These are phyloP conservation scores for Gynostemma pentaphyllum DNA, from an alignment of 306 rosid genomes.

Conservation along the genomic window DNA sequence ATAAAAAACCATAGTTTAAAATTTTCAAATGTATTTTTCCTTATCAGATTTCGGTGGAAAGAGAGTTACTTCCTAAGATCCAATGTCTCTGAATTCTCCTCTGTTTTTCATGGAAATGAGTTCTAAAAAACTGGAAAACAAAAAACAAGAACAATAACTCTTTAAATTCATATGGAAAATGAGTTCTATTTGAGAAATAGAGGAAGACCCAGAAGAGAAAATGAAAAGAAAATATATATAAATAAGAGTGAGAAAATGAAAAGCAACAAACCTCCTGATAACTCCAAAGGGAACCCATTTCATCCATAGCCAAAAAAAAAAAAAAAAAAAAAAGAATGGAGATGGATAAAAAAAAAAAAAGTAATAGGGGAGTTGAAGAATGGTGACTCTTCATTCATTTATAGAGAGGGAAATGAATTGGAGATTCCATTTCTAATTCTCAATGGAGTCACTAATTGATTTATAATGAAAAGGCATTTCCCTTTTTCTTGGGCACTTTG, in stretches of 20 bases:
- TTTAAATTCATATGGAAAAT: background rate
- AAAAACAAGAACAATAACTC: no score
- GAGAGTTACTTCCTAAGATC: background rate
- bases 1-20: background rate
- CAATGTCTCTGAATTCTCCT: background rate
- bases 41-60: no score
- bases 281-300: constrained; percentile 5
- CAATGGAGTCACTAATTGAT: background rate
- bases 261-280: constrained; percentile 10
- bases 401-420: no score
- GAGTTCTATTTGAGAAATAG: background rate
- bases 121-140: background rate
- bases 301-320: constrained; percentile 5
- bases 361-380: constrained; percentile 13
- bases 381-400: background rate
- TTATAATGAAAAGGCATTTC: background rate
- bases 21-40: background rate
- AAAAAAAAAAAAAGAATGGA: background rate
- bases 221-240: background rate
- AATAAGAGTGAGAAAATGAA: background rate
- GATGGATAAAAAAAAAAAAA: background rate
- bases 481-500: background rate
- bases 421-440: constrained; percentile 3
- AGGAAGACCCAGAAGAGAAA: constrained; percentile 1
- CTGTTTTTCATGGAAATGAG: background rate